phyloP scores from a whole-genome alignment of 352 stramenopile genomes.

The Pythium inflatum region DNA sequence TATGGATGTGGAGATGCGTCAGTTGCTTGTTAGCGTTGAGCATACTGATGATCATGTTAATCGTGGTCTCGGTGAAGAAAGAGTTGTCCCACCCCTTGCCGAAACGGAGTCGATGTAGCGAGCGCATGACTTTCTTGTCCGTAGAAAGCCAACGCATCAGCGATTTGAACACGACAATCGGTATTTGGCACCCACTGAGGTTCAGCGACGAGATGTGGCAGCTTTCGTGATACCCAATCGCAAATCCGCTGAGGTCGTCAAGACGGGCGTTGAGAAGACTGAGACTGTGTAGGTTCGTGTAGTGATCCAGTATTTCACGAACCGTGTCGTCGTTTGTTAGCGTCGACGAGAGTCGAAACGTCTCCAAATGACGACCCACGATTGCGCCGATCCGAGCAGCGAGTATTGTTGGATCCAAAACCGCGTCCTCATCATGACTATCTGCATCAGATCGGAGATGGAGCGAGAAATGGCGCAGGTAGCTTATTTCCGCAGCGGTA shows the following conservation, averaged over 20 bases:
- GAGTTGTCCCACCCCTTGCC: neutral
- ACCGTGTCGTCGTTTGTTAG: neutral
- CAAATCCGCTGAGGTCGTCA: neutral
- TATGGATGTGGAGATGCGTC: constrained; percentile 4
- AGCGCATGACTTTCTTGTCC: neutral
- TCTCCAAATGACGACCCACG: neutral
- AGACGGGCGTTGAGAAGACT: neutral
- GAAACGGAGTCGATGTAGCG: neutral
- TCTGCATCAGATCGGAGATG: too few species aligned
- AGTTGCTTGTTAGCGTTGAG: constrained; percentile 4
- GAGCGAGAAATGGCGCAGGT: too few species aligned
- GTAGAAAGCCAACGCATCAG: constrained; percentile 2
- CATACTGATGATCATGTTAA: neutral
- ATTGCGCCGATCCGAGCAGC: neutral
- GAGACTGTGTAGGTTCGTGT: constrained; percentile 4
- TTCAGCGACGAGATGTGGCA: constrained; percentile 16
- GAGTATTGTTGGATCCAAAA: neutral
- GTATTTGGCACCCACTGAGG: neutral
- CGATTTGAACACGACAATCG: constrained; percentile 1
- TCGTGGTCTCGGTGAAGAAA: neutral
- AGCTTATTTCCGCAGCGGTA: too few species aligned
- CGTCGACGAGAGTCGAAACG: neutral
- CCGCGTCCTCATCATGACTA: too few species aligned
- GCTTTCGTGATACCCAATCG: neutral
- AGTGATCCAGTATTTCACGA: neutral